Conservation (phyloP, 352 stramenopile species). For the Globisporangium mamillatum region DNA sequence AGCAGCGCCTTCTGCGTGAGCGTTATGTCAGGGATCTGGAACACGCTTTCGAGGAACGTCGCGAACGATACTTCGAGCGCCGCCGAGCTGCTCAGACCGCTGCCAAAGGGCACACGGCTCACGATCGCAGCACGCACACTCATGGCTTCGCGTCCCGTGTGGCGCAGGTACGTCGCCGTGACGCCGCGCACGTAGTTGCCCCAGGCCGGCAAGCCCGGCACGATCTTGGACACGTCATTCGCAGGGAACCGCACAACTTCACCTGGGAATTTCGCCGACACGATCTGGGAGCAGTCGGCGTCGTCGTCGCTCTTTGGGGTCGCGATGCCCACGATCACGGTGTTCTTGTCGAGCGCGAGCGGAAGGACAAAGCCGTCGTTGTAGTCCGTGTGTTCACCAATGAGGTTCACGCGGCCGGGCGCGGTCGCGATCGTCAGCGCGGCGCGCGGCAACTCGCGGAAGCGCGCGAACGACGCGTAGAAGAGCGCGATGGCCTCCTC, state of each 20-base stretch:
- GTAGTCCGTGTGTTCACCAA: conserved; percentile 96
- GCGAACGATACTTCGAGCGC: conserved; percentile 91
- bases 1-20: conserved; percentile 84
- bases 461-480: conserved; percentile 47
- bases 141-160: conserved; percentile 44
- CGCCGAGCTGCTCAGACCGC: conserved; percentile 91
- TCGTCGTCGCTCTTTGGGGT: conserved; percentile 24
- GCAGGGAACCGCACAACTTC: conserved; percentile 49
- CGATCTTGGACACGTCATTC: conserved; percentile 43
- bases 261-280: conserved; percentile 58
- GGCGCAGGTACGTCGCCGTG: conserved; percentile 87
- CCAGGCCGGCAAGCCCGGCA: conserved; percentile 69
- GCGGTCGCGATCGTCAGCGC: conserved; percentile 65
- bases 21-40: conserved; percentile 48
- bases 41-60: conserved; percentile 90
- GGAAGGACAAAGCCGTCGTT: conserved; percentile 95
- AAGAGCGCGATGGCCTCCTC: conserved; percentile 63
- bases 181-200: conserved; percentile 94
- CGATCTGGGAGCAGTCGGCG: conserved; percentile 31
- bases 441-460: conserved; percentile 31
- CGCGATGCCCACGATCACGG: conserved; percentile 72
- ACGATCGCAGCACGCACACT: conserved; percentile 84
- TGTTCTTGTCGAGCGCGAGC: conserved; percentile 90
- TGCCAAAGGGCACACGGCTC: conserved; percentile 91
- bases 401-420: conserved; percentile 95